Base-by-base conservation (phyloP, 73 alveolate species). In the Stentor roeselii region DNA sequence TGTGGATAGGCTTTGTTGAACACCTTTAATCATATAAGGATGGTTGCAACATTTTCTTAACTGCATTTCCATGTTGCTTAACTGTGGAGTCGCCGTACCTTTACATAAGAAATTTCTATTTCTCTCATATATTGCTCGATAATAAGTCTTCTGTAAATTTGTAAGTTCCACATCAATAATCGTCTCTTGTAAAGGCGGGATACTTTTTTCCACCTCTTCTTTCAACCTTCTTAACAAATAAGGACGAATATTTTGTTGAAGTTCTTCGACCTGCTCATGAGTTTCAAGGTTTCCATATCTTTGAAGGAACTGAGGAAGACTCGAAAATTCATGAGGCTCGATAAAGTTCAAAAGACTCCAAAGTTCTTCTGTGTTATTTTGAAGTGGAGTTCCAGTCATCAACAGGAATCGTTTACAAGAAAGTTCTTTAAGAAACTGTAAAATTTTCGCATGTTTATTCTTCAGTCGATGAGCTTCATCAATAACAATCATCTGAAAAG, bases 401-500 rank as follows among this genome's bases (percentile, higher is more conserved):
- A 98, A 92, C 60, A 98, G 85, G 58, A 95, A 92, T 78, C 99
- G 83, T 83, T 89, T 92, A 40, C 99, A 96, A 2, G 99, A 95
- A 42, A 95, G 93, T 75, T 94, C 97, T 78, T 93, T 95, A 34
- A 98, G 92, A 3, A 96, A 60, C 74, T 87, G 87, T 42, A 97
- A 92, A 61, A 95, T 92, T 88, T 96, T 95, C 21, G 99, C 99
- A 88, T 90, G 89, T 80, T 95, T 93, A 90, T 98, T 98, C 88
- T 98, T 98, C 61, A 98, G 92, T 78, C 98, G 91, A 88, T 98
- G 99, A 60, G 99, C 99, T 87, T 98, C 99, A 89, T 98, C 99
- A 14, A 98, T 88, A 15, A 96, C 98, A 61, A 98, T 91, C 88
- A 94, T 95, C 86, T 92, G 85, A 87, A 95, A 96, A 58, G 99